These are phyloP conservation scores for Ophiostoma sp. DNA, from an alignment of 2,329 filamentous ascomycete genomes.

Conservation along the genomic window DNA sequence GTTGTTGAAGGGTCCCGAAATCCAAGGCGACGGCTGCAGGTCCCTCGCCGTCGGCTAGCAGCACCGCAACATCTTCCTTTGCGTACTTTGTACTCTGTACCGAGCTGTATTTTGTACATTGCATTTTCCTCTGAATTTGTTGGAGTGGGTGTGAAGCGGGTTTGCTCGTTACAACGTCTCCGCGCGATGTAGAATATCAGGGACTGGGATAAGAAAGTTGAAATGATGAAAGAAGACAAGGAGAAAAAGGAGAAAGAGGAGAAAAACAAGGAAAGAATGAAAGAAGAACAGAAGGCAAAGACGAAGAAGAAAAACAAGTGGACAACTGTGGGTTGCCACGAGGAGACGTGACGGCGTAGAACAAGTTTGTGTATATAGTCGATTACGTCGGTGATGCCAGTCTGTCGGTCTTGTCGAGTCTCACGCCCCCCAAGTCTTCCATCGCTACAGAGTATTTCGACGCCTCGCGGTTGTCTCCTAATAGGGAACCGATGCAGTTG, in stretches of 20 bases:
- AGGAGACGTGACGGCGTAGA: not conserved
- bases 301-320: not conserved
- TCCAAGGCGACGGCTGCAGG: not conserved
- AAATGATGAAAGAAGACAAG: no score
- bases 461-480: not conserved
- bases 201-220: no score
- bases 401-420: no score
- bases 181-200: no score
- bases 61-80: not conserved
- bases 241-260: not conserved
- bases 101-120: not conserved
- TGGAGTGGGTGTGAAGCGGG: not conserved
- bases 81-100: not conserved
- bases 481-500: not conserved
- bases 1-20: not conserved
- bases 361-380: not conserved
- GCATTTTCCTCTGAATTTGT: no score
- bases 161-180: not conserved
- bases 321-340: not conserved
- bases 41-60: not conserved
- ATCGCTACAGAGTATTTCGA: no score
- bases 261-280: not conserved
- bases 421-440: no score
- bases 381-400: not conserved
- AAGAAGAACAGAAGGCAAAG: not conserved